Conservation (phyloP, 371 early-diverging fungal genomes). For the Lichtheimia ramosa region DNA sequence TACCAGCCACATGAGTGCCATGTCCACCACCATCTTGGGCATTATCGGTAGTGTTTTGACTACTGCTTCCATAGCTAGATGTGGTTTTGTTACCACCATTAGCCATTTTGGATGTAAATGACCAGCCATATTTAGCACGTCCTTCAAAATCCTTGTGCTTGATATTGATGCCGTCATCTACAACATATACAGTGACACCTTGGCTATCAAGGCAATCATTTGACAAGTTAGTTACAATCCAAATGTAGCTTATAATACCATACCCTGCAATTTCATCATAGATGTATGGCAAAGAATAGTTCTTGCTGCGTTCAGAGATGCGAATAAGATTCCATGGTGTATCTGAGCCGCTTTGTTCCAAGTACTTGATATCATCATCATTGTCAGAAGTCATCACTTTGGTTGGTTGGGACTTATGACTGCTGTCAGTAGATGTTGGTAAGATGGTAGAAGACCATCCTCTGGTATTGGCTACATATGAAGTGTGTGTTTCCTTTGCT, state of each 20-base stretch:
- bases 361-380: background rate
- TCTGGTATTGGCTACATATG: background rate
- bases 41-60: background rate
- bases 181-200: slow-evolving; percentile 53
- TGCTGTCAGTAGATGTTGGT: background rate
- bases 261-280: slow-evolving; percentile 32
- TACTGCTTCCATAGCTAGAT: slow-evolving; percentile 6
- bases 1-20: slow-evolving; percentile 79
- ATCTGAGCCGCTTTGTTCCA: background rate
- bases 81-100: slow-evolving; percentile 25
- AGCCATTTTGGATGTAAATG: slow-evolving; percentile 44
- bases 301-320: slow-evolving; percentile 27
- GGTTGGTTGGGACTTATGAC: background rate
- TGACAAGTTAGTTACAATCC: too few species aligned
- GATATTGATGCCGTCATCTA: slow-evolving; percentile 51
- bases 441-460: slow-evolving; percentile 9
- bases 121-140: slow-evolving; percentile 58
- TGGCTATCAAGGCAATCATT: slow-evolving; percentile 13
- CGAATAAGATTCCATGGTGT: slow-evolving; percentile 46
- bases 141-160: slow-evolving; percentile 61
- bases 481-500: background rate
- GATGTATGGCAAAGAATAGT: slow-evolving; percentile 25
- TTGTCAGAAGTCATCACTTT: background rate
- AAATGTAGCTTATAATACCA: background rate
- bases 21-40: slow-evolving; percentile 16